Evolutionary conservation across 768 basidiomycete genomes (phyloP).

Genomic region (Kwoniella sp.): DNA sequence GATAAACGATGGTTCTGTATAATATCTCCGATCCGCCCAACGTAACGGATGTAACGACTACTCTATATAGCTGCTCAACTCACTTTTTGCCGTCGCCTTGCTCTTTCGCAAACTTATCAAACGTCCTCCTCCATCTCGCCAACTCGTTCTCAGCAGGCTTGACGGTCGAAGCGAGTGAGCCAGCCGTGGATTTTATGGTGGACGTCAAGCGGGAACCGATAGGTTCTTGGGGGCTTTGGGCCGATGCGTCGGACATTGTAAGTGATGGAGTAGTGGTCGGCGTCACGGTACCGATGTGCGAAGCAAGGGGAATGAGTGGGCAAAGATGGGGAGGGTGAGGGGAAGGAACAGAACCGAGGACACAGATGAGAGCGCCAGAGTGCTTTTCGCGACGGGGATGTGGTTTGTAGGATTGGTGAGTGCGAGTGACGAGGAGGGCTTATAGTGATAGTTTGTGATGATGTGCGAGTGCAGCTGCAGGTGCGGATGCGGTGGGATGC

Average conservation of each 20-base stretch:
- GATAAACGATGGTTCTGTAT: too few species aligned
- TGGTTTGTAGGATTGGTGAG: too few species aligned
- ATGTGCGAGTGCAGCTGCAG: neutral
- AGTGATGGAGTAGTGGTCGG: neutral
- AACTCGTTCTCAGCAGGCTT: conserved; percentile 69
- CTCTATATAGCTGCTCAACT: conserved; percentile 25
- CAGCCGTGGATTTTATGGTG: conserved; percentile 33
- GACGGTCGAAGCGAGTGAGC: conserved; percentile 33
- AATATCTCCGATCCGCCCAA: too few species aligned
- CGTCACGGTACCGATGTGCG: neutral
- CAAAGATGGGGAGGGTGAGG: neutral
- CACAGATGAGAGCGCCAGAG: too few species aligned
- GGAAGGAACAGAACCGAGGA: neutral
- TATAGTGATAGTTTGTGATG: neutral
- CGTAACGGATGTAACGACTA: too few species aligned
- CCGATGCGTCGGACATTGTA: conserved; percentile 25
- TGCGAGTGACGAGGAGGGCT: too few species aligned
- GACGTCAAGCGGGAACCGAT: conserved; percentile 24
- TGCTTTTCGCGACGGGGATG: too few species aligned
- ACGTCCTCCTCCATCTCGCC: conserved; percentile 82
- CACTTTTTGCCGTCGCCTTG: conserved; percentile 78
- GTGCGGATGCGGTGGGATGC: neutral
- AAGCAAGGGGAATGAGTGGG: neutral
- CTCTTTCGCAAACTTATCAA: conserved; percentile 77
- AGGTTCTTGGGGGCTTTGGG: conserved; percentile 12